Percentiles rank a stretch among this genome's conserved stretches.
Conservation (phyloP, 805 yeast genomes). For the Lachancea quebecensis region DNA sequence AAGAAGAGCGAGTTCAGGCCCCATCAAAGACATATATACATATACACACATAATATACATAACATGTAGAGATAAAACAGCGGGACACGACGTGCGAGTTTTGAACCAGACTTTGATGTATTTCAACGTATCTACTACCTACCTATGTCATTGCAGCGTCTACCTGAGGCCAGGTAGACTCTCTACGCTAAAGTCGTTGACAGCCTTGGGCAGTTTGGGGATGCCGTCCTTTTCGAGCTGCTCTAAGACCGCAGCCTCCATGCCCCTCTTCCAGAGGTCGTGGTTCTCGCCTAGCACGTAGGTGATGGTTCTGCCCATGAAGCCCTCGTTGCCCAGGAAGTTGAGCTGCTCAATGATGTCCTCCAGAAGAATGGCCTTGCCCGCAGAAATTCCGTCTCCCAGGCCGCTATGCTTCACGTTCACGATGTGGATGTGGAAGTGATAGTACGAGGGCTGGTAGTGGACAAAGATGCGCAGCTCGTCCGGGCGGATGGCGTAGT, state of each 20-base stretch:
- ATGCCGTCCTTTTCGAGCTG: constrained; percentile 27
- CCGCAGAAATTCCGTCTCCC: constrained; percentile 61
- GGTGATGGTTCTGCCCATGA: constrained; percentile 47
- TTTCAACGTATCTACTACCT: no score
- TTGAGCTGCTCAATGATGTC: constrained; percentile 70
- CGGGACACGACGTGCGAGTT: no score
- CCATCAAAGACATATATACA: no score
- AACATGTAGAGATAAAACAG: no score
- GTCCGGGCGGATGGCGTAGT: constrained; percentile 39
- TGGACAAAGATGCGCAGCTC: constrained; percentile 76
- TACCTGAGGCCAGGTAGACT: background rate
- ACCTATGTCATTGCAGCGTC: no score
- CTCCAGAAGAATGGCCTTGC: constrained; percentile 76
- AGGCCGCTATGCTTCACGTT: constrained; percentile 62
- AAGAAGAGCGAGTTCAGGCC: no score
- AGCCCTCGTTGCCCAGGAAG: constrained; percentile 50
- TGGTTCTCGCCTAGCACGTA: constrained; percentile 74
- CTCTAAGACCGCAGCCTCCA: constrained; percentile 22
- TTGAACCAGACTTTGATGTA: no score
- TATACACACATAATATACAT: no score
- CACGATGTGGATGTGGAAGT: constrained; percentile 88
- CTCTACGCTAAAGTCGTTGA: constrained; percentile 7
- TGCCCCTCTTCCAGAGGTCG: constrained; percentile 52
- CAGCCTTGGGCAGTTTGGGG: constrained; percentile 13
- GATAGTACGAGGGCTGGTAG: constrained; percentile 94